Evolutionary conservation across 495 filamentous ascomycete species (phyloP).

Genomic region (Aspergillus nanangensis): DNA sequence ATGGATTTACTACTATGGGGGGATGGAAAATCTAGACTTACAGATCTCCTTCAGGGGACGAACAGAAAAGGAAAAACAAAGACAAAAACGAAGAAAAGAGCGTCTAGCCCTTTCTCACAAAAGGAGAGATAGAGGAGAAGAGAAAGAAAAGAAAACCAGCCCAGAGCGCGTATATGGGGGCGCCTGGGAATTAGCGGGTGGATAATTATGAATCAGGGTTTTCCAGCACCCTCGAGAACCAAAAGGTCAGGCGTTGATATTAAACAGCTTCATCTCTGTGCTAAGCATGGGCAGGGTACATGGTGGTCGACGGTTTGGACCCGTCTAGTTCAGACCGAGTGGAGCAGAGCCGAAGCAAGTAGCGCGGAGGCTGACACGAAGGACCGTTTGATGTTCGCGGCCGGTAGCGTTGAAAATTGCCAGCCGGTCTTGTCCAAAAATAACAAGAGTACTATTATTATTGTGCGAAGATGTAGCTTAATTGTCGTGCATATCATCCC

Average conservation of each 20-base stretch:
- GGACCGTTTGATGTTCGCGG: conserved; percentile 10
- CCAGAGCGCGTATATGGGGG: conserved; percentile 6
- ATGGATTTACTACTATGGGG: neutral
- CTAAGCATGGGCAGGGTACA: conserved; percentile 5
- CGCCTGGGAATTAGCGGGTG: too few species aligned
- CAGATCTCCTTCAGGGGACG: conserved; percentile 7
- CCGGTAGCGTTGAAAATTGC: too few species aligned
- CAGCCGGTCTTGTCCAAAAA: neutral
- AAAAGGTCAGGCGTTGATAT: conserved; percentile 17
- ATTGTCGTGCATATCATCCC: neutral
- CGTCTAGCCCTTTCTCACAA: conserved; percentile 17
- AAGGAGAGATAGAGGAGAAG: conserved; percentile 7
- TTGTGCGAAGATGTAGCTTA: neutral
- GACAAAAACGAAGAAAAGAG: conserved; percentile 13
- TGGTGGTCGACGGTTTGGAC: conserved; percentile 9
- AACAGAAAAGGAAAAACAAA: conserved; percentile 1
- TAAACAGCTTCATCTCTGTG: conserved; percentile 15
- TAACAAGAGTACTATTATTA: neutral
- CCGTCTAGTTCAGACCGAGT: conserved; percentile 5
- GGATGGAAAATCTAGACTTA: conserved; percentile 10
- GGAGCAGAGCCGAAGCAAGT: conserved; percentile 14
- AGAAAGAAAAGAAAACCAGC: conserved; percentile 8
- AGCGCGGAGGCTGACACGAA: conserved; percentile 16
- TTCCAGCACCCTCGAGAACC: conserved; percentile 18
- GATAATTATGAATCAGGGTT: conserved; percentile 18